Conservation (phyloP, 768 basidiomycete species). For the Hericium coralloides region DNA sequence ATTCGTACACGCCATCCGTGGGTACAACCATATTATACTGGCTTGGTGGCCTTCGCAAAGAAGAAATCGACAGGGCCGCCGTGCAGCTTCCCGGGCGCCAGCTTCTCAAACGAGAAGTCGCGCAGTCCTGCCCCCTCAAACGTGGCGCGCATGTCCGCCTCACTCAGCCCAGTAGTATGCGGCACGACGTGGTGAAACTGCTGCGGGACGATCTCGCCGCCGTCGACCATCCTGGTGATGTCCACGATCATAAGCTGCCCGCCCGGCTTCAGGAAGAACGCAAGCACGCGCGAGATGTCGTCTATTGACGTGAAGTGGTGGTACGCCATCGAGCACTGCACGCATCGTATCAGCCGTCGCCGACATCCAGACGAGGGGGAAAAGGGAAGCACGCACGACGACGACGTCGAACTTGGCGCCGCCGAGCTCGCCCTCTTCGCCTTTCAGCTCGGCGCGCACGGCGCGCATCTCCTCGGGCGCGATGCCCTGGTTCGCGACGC, state of each 20-base stretch:
- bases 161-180: conserved; percentile 43
- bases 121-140: conserved; percentile 48
- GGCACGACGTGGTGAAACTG: conserved; percentile 36
- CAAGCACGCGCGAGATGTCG: conserved; percentile 43
- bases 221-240: conserved; percentile 27
- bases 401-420: conserved; percentile 59
- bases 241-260: conserved; percentile 57
- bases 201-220: conserved; percentile 22
- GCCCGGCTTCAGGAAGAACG: conserved; percentile 50
- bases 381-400: conserved; percentile 37
- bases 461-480: conserved; percentile 57
- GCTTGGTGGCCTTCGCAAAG: conserved; percentile 43
- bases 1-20: too few relatives aligned
- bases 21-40: conserved; percentile 1
- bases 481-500: conserved; percentile 52
- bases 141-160: conserved; percentile 36
- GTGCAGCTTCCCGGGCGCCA: conserved; percentile 22
- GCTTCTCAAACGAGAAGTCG: conserved; percentile 31
- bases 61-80: conserved; percentile 38
- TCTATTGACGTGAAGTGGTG: conserved; percentile 49
- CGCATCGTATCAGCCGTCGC: neutral
- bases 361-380: neutral
- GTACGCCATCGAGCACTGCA: conserved; percentile 52
- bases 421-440: conserved; percentile 38
- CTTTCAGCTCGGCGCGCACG: conserved; percentile 42